Evolutionary conservation across 2,329 filamentous ascomycete genomes (phyloP), one percentile per base, ranked within the genome.

Genomic region (Rutstroemia sp.): DNA sequence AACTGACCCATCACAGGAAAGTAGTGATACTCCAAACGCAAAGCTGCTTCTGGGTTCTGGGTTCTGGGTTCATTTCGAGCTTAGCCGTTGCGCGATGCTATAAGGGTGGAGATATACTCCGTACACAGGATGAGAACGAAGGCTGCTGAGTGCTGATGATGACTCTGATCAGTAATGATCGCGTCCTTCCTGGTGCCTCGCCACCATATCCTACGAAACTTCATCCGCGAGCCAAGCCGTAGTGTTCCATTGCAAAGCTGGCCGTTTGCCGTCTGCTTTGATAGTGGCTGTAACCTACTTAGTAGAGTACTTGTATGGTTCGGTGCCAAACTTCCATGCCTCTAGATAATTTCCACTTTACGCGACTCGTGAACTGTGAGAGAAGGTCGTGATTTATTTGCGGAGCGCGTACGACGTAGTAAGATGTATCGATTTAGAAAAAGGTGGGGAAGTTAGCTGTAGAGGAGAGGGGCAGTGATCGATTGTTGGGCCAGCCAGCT

Each of bases 271-370:
- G 12, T 21, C 23, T 30, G 10, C 51, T 27, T 53, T 41, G 30
- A 19, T 37, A 14, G 39, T 42, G 39, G 17, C 30, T 34, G 30
- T 42, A 14, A 17, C 16, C 39, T 42, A 42, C 39, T 10, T 42
- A 42, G 39, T 8, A 6, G 19, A 19, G 25, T n/a, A 8, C 7
- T 12, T 46, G 17, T 23, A 46, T 23, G 9, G 21, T 46, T 3
- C 42, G 3, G 42, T 16, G 3, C 21, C 42, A 17, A 39, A 30
- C 9, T 34, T 39, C 45, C 16, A 5, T 19, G 19, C n/a, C 45
- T 42, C 17, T 54, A 17, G 42, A 23, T 46, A 9, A 21, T 48
- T 49, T 54, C 25, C 52, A 54, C 45, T 54, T 42, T 49, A 54
- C 45, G 25, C 45, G 45, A 27, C 23, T 42, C 52, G 52, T 41